phyloP scores from a whole-genome alignment of 805 yeast genomes.

The Candida dajiaensis region DNA sequence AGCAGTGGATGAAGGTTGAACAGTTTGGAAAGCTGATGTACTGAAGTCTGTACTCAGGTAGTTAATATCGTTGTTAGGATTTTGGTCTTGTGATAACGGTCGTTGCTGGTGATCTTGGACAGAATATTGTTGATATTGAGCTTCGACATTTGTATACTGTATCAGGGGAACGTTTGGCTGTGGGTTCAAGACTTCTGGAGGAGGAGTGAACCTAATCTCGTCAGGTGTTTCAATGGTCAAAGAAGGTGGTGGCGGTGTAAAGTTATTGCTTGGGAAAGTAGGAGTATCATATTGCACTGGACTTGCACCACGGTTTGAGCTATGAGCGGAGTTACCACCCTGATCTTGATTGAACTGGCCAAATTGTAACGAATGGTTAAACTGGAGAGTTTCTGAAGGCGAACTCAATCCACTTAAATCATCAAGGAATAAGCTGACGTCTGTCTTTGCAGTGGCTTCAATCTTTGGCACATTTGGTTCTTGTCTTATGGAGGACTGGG shows the following conservation, averaged over 20 bases:
- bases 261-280: background rate
- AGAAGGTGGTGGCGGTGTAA: slow-evolving; percentile 3
- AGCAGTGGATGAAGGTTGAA: slow-evolving; percentile 8
- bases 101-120: background rate
- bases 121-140: background rate
- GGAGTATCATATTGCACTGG: background rate
- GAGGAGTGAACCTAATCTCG: background rate
- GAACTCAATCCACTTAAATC: slow-evolving; percentile 1
- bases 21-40: slow-evolving; percentile 12
- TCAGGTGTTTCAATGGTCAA: slow-evolving; percentile 7
- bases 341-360: background rate
- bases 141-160: background rate
- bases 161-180: background rate
- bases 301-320: background rate
- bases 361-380: background rate
- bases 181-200: background rate
- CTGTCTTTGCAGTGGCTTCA: background rate
- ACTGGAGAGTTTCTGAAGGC: slow-evolving; percentile 2
- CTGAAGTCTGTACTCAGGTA: slow-evolving; percentile 15
- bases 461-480: background rate
- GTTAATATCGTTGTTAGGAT: background rate
- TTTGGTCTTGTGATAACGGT: background rate
- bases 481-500: background rate
- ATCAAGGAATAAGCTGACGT: slow-evolving; percentile 3
- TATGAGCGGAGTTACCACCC: background rate